Evolutionary conservation across 345 rosid species (phyloP).

Genomic region (Adansonia digitata): DNA sequence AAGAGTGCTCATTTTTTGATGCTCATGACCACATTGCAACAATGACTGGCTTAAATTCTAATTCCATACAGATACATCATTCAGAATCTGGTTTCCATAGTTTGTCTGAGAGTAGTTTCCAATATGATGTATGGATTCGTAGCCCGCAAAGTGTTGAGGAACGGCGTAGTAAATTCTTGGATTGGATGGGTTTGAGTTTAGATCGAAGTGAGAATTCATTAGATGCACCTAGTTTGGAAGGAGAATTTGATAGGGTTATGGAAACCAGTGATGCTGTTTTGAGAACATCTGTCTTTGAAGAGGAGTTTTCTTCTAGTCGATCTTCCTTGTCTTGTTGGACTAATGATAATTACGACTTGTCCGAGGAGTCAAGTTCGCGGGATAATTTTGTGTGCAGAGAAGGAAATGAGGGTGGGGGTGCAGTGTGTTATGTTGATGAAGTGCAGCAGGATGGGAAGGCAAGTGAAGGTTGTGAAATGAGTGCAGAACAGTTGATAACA

Average conservation of each 20-base stretch:
- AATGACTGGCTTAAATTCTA: conserved; percentile 28
- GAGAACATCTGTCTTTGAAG: conserved; percentile 40
- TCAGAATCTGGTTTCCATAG: conserved; percentile 16
- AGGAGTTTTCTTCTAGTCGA: conserved; percentile 46
- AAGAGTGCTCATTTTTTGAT: conserved; percentile 63
- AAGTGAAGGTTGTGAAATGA: conserved; percentile 18
- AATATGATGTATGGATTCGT: conserved; percentile 57
- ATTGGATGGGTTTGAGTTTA: conserved; percentile 54
- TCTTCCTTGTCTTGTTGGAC: conserved; percentile 40
- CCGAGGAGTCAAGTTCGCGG: conserved; percentile 31
- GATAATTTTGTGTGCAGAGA: conserved; percentile 30
- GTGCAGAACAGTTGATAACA: conserved; percentile 9
- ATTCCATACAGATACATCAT: conserved; percentile 23
- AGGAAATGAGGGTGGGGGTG: conserved; percentile 29
- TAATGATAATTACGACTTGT: conserved; percentile 30
- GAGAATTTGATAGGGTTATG: conserved; percentile 33
- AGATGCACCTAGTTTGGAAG: conserved; percentile 20
- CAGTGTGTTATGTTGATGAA: conserved; percentile 22
- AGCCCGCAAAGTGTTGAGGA: conserved; percentile 62
- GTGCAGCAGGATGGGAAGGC: conserved; percentile 15
- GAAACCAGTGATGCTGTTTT: conserved; percentile 46
- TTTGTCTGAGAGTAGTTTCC: conserved; percentile 23
- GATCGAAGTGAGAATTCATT: conserved; percentile 21
- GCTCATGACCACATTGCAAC: conserved; percentile 55
- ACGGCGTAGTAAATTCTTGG: conserved; percentile 52